Evolutionary conservation across 805 yeast genomes (phyloP).

Genomic region (Brettanomyces bruxellensis): DNA sequence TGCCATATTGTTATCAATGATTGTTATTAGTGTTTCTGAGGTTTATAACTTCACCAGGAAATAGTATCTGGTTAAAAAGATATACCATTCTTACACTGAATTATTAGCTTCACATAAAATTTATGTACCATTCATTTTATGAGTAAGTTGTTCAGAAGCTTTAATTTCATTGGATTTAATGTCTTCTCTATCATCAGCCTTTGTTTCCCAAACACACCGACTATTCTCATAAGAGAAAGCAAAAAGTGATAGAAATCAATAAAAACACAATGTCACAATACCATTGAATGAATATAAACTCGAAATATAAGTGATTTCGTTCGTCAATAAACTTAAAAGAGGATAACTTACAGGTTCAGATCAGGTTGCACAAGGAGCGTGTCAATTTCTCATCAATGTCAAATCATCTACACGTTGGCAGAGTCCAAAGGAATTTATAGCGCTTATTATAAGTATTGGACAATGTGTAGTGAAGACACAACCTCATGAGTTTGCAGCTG

Average conservation of each 20-base stretch:
- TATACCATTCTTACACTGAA: too few species aligned
- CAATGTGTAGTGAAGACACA: conserved; percentile 62
- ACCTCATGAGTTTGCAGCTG: conserved; percentile 82
- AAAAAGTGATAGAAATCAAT: not conserved
- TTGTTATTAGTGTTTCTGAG: too few species aligned
- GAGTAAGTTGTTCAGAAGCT: too few species aligned
- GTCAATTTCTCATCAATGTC: conserved; percentile 79
- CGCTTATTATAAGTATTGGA: conserved; percentile 71
- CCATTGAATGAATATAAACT: conserved; percentile 12
- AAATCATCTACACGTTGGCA: conserved; percentile 87
- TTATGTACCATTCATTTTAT: too few species aligned
- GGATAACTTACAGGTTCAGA: conserved; percentile 78
- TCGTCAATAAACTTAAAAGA: conserved; percentile 54
- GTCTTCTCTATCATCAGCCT: not conserved
- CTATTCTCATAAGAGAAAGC: too few species aligned
- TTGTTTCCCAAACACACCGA: too few species aligned
- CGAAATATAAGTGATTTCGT: conserved; percentile 24
- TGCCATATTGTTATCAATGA: too few species aligned
- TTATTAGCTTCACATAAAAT: too few species aligned
- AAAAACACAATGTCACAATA: not conserved
- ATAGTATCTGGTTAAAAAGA: too few species aligned
- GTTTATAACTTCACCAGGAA: too few species aligned
- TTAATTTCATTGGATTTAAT: too few species aligned
- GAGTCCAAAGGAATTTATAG: conserved; percentile 61
- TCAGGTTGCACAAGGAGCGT: conserved; percentile 75